phyloP scores from a whole-genome alignment of 495 filamentous ascomycete genomes.

The Zalerion maritima region DNA sequence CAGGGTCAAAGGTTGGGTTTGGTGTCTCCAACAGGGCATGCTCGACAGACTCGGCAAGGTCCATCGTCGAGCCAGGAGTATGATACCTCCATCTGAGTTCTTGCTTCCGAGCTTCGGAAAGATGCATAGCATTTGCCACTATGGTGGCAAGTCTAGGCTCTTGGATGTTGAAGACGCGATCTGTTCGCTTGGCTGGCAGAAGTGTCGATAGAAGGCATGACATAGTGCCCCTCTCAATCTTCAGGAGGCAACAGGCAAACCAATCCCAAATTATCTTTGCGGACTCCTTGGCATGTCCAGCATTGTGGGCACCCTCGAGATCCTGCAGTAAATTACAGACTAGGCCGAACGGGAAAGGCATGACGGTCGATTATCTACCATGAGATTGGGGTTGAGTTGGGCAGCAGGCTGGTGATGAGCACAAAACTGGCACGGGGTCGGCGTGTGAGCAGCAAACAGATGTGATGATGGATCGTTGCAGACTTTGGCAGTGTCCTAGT shows the following conservation, averaged over 20 bases:
- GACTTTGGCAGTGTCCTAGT: too few species aligned
- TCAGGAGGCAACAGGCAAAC: slow-evolving; percentile 20
- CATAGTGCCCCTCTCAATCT: slow-evolving; percentile 37
- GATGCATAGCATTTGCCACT: slow-evolving; percentile 45
- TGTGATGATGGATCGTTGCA: too few species aligned
- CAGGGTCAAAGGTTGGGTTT: slow-evolving; percentile 19
- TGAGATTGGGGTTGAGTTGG: too few species aligned
- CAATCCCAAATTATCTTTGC: slow-evolving; percentile 16
- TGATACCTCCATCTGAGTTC: slow-evolving; percentile 51
- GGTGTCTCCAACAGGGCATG: slow-evolving; percentile 49
- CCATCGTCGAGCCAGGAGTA: slow-evolving; percentile 35
- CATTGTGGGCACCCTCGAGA: slow-evolving; percentile 27
- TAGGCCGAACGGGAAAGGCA: slow-evolving; percentile 47
- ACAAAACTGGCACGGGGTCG: too few species aligned
- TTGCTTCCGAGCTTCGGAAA: slow-evolving; percentile 42
- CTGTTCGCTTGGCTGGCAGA: slow-evolving; percentile 57
- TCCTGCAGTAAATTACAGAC: slow-evolving; percentile 47
- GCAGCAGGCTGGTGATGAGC: too few species aligned
- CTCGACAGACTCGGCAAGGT: slow-evolving; percentile 58
- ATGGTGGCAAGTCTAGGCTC: slow-evolving; percentile 42
- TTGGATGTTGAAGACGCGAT: slow-evolving; percentile 60
- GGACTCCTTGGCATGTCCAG: slow-evolving; percentile 5
- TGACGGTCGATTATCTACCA: slow-evolving; percentile 16
- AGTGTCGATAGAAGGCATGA: slow-evolving; percentile 55
- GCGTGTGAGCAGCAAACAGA: too few species aligned